Evolutionary conservation across 495 filamentous ascomycete genomes (phyloP).

Genomic region (Talaromyces adpressus): DNA sequence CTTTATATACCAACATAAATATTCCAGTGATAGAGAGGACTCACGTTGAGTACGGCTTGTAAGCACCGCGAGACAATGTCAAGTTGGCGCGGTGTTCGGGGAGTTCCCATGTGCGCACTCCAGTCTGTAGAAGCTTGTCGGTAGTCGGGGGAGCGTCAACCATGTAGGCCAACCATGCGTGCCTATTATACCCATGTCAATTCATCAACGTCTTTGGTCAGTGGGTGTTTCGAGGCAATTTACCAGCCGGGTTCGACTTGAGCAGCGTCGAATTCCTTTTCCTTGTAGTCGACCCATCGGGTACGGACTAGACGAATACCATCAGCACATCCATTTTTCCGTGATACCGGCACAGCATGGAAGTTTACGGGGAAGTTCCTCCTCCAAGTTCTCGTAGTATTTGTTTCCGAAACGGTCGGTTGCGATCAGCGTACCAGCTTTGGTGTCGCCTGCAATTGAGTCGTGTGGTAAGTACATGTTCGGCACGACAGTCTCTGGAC

Average conservation of each 20-base stretch:
- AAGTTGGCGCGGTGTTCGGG: conserved; percentile 66
- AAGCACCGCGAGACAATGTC: conserved; percentile 70
- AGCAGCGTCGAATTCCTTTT: conserved; percentile 78
- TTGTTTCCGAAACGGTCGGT: conserved; percentile 92
- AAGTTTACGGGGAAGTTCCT: conserved; percentile 86
- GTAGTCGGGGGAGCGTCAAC: conserved; percentile 77
- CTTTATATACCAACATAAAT: too few species aligned
- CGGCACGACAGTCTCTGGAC: not conserved
- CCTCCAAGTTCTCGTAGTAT: conserved; percentile 85
- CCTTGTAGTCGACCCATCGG: conserved; percentile 95
- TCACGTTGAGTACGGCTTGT: conserved; percentile 90
- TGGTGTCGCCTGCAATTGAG: conserved; percentile 75
- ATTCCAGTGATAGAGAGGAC: too few species aligned
- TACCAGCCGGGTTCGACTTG: conserved; percentile 95
- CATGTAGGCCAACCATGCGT: conserved; percentile 93
- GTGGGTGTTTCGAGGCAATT: conserved; percentile 5
- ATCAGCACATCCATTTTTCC: not conserved
- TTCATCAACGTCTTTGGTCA: not conserved
- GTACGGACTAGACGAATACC: conserved; percentile 63
- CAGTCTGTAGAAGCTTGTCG: conserved; percentile 64
- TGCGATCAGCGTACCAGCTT: conserved; percentile 82
- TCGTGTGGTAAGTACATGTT: conserved; percentile 20
- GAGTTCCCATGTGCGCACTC: conserved; percentile 66
- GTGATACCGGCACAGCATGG: not conserved
- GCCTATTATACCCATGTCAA: conserved; percentile 41